Conservation (phyloP, 2,329 filamentous ascomycete species). For the Colletotrichum tabaci region DNA sequence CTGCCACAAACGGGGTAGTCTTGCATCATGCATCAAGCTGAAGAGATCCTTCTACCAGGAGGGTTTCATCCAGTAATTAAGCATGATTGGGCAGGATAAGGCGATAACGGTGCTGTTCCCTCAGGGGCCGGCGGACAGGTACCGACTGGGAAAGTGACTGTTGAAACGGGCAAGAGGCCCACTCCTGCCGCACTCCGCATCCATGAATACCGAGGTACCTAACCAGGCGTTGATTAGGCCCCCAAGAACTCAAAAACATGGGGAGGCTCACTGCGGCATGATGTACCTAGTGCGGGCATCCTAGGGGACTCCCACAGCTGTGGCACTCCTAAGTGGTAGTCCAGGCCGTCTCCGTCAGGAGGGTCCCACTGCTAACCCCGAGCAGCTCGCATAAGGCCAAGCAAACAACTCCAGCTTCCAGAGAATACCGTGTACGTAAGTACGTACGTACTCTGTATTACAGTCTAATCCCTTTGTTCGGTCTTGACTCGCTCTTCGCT, state of each 20-base stretch:
- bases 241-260: neutral
- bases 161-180: slow-evolving; percentile 31
- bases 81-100: slow-evolving; percentile 16
- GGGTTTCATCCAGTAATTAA: neutral
- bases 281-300: neutral
- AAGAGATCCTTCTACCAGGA: slow-evolving; percentile 5
- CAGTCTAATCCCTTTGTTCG: slow-evolving; percentile 16
- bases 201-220: slow-evolving; percentile 7
- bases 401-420: slow-evolving; percentile 17
- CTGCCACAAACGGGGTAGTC: neutral
- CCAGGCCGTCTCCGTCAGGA: slow-evolving; percentile 23
- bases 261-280: neutral
- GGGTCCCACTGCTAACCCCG: neutral
- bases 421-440: neutral
- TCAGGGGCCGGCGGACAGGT: neutral
- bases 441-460: too few species aligned
- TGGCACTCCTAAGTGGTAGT: slow-evolving; percentile 9
- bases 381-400: neutral
- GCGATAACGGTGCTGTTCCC: neutral
- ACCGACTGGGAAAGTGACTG: slow-evolving; percentile 26
- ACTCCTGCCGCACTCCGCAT: slow-evolving; percentile 29
- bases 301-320: slow-evolving; percentile 12
- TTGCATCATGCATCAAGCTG: slow-evolving; percentile 5
- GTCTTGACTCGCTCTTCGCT: slow-evolving; percentile 5
- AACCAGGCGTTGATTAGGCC: neutral